A percentile compares a stretch with the other conserved stretches of the same genome.
Evolutionary conservation across 192 early-diverging fungal genomes (phyloP).

Genomic region (Globomyces pollinis-pini): DNA sequence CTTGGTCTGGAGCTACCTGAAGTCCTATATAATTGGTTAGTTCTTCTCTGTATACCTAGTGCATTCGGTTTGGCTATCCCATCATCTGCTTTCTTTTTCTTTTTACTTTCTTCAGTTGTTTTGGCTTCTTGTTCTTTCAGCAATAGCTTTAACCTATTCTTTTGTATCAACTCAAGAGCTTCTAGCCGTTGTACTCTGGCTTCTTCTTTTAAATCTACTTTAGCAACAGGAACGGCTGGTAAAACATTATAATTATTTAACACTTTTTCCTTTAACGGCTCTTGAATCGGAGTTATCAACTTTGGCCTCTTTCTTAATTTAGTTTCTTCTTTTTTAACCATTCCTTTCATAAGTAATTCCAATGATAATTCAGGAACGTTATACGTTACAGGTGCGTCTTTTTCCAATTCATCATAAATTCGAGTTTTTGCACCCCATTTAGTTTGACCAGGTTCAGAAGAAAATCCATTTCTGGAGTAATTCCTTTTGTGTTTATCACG

Average conservation of each 20-base stretch:
- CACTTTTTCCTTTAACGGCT: background rate
- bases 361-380: conserved; percentile 6
- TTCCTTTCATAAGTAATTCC: background rate
- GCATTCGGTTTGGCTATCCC: conserved; percentile 7
- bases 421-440: background rate
- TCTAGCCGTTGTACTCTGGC: background rate
- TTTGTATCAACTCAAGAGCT: background rate
- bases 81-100: background rate
- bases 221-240: background rate
- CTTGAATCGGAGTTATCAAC: background rate
- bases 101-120: background rate
- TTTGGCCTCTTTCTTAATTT: background rate
- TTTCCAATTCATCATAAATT: background rate
- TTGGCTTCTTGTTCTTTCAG: background rate
- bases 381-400: background rate
- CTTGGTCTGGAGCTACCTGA: too few relatives aligned
- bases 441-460: background rate
- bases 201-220: conserved; percentile 7
- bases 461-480: background rate
- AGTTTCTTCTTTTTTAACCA: background rate
- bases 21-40: too few relatives aligned
- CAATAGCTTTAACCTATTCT: background rate
- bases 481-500: too few relatives aligned
- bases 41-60: background rate
- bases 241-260: background rate